A percentile compares a stretch with the other conserved stretches of the same genome.
Conservation (phyloP, 495 filamentous ascomycete species). For the Glarea lozoyensis region DNA sequence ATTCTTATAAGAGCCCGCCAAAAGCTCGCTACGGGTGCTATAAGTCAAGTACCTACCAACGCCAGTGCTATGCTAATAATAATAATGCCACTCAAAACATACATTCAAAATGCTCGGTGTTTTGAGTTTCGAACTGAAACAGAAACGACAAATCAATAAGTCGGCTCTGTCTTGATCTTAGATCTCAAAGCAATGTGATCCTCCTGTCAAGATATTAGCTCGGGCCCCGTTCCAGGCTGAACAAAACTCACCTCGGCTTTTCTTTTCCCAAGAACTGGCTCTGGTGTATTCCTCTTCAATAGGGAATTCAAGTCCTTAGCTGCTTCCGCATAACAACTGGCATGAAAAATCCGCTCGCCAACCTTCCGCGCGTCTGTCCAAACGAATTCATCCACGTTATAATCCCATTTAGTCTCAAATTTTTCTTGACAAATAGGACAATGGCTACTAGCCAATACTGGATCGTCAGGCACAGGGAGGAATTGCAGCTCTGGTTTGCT, state of each 20-base stretch:
- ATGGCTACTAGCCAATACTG: conserved; percentile 54
- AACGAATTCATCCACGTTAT: conserved; percentile 90
- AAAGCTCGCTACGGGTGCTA: not conserved
- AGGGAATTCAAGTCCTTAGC: conserved; percentile 48
- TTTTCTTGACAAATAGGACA: conserved; percentile 95
- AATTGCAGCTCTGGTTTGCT: conserved; percentile 57
- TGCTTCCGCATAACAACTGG: conserved; percentile 79
- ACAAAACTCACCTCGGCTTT: conserved; percentile 58
- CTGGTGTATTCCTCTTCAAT: conserved; percentile 44
- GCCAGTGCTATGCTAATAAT: no score
- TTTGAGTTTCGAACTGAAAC: no score
- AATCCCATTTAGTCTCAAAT: conserved; percentile 81
- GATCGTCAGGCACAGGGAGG: conserved; percentile 74
- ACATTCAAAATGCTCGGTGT: not conserved
- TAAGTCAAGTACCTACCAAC: no score
- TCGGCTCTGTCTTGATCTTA: conserved; percentile 17
- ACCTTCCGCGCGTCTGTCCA: conserved; percentile 86
- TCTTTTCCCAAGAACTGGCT: conserved; percentile 64
- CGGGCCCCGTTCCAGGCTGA: not conserved
- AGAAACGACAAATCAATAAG: no score
- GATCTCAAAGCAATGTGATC: conserved; percentile 10
- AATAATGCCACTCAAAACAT: no score
- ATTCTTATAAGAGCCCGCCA: no score
- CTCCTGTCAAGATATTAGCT: conserved; percentile 6
- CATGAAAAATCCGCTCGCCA: conserved; percentile 77